These are phyloP conservation scores for Eucalyptus sp. DNA, from an alignment of 345 rosid genomes.

Conservation along the genomic window DNA sequence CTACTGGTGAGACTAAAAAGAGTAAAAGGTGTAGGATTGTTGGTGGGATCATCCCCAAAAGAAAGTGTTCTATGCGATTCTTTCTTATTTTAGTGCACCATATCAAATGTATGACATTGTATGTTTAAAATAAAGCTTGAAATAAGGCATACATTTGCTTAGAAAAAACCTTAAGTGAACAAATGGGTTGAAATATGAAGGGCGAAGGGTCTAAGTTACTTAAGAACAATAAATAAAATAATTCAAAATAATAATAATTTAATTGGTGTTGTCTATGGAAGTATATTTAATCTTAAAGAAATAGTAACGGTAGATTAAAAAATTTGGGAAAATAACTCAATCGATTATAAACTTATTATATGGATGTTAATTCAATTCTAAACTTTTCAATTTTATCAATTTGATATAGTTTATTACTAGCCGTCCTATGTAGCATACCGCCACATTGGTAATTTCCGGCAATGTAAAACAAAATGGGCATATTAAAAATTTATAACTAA, in stretches of 20 bases:
- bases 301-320: background rate
- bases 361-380: rapidly evolving
- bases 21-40: background rate
- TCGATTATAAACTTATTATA: rapidly evolving
- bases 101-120: background rate
- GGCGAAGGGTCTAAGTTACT: background rate
- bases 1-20: background rate
- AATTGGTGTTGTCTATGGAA: background rate
- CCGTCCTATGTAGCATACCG: rapidly evolving
- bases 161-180: background rate
- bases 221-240: background rate
- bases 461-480: background rate
- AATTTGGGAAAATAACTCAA: background rate
- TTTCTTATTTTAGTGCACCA: background rate
- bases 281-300: background rate
- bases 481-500: background rate
- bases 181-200: background rate
- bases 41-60: background rate
- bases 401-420: rapidly evolving
- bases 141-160: background rate
- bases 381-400: background rate
- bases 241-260: no score
- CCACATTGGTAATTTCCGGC: rapidly evolving
- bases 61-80: background rate
- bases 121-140: no score